These are phyloP conservation scores for Coemansia sp. DNA, from an alignment of 192 early-diverging fungal species.

Conservation along the genomic window DNA sequence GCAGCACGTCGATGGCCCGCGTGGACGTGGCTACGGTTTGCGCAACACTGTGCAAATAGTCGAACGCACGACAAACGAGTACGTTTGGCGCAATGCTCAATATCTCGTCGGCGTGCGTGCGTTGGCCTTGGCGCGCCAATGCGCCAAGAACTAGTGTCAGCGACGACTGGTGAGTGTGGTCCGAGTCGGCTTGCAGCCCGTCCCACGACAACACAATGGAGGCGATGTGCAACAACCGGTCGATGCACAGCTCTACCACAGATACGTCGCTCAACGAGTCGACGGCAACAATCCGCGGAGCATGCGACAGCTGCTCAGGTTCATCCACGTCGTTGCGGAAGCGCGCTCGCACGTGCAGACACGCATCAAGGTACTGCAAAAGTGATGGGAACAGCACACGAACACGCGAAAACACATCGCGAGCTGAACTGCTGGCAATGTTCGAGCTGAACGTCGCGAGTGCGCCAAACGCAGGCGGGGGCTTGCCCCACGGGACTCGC, in stretches of 20 bases:
- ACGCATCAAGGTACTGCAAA: conserved; percentile 28
- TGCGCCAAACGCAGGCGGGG: conserved; percentile 1
- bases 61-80: conserved; percentile 44
- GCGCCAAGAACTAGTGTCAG: conserved; percentile 22
- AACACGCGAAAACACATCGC: conserved; percentile 11
- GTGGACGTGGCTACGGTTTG: conserved; percentile 13
- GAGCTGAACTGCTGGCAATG: conserved; percentile 25
- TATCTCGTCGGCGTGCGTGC: conserved; percentile 29
- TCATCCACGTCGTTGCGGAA: conserved; percentile 23
- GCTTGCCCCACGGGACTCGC: conserved; percentile 18
- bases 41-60: conserved; percentile 24
- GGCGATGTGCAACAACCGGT: conserved; percentile 33
- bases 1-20: conserved; percentile 20
- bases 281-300: conserved; percentile 2
- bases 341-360: conserved; percentile 20
- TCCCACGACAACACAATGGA: conserved; percentile 38
- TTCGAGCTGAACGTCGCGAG: conserved; percentile 48
- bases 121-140: conserved; percentile 27
- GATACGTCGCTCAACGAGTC: conserved; percentile 17
- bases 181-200: conserved; percentile 24
- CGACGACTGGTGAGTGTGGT: neutral
- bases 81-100: neutral
- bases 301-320: neutral
- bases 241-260: conserved; percentile 25
- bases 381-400: conserved; percentile 39